Conservation (phyloP, 768 basidiomycete genomes). For the Lanmaoa pseudosensibilis region DNA sequence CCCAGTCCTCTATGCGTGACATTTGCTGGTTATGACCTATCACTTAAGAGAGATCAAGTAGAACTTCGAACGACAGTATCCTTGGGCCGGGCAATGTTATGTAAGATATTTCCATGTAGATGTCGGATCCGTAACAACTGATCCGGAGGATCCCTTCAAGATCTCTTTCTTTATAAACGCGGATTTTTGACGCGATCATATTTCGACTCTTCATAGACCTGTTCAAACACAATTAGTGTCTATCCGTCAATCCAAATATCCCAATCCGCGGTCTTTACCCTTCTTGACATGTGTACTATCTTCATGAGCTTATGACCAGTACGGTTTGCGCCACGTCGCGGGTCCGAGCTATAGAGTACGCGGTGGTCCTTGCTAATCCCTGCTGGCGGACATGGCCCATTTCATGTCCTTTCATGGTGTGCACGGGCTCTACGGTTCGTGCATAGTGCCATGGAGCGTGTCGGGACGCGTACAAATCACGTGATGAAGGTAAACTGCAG, state of each 20-base stretch:
- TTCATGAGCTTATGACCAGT: neutral
- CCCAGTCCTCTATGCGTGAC: neutral
- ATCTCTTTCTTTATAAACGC: neutral
- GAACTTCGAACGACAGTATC: neutral
- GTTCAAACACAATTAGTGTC: neutral
- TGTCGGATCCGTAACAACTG: neutral
- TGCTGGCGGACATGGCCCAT: neutral
- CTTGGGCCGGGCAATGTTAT: too few species aligned
- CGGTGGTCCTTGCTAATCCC: neutral
- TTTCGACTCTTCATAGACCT: constrained; percentile 3
- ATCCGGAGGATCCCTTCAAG: neutral
- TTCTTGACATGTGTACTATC: neutral
- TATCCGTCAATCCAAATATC: neutral
- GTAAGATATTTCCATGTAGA: neutral
- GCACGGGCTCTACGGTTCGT: neutral
- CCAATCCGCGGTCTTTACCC: neutral
- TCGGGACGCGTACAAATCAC: constrained; percentile 10
- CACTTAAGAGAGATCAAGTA: neutral
- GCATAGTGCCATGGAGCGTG: neutral
- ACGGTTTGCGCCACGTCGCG: neutral
- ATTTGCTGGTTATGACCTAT: neutral
- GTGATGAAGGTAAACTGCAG: constrained; percentile 17
- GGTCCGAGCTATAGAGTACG: neutral
- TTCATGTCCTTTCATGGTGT: too few species aligned
- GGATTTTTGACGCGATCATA: neutral